Evolutionary conservation across 2,329 filamentous ascomycete genomes (phyloP).

Genomic region (Madurella mycetomatis): DNA sequence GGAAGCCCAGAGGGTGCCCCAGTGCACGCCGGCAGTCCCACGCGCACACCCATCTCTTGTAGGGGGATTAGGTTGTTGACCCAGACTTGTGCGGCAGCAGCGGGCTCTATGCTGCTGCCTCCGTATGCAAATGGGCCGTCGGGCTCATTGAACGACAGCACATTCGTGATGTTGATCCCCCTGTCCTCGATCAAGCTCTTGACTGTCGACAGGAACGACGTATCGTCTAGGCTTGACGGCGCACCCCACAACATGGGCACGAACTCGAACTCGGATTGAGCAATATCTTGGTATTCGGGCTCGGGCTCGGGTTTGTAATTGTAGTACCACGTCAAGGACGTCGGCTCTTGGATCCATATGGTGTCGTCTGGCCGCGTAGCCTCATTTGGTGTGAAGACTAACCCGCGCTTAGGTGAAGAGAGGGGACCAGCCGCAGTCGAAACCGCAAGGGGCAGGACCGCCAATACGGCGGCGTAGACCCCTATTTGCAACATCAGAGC

Average conservation of each 20-base stretch:
- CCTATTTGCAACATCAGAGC: constrained; percentile 9
- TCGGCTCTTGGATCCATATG: constrained; percentile 55
- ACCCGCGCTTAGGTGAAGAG: constrained; percentile 62
- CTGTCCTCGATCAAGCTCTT: constrained; percentile 47
- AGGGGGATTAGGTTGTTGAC: constrained; percentile 68
- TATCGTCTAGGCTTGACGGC: constrained; percentile 43
- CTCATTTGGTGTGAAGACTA: constrained; percentile 60
- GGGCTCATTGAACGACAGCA: constrained; percentile 78
- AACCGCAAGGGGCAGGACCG: constrained; percentile 12
- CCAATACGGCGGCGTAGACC: constrained; percentile 7
- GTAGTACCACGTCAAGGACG: constrained; percentile 77
- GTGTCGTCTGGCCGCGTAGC: constrained; percentile 57
- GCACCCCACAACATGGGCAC: constrained; percentile 78
- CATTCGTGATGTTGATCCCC: constrained; percentile 58
- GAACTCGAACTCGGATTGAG: constrained; percentile 61
- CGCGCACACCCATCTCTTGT: constrained; percentile 56
- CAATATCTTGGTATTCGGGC: constrained; percentile 41
- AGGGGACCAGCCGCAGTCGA: constrained; percentile 28
- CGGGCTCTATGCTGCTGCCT: constrained; percentile 58
- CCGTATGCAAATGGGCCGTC: constrained; percentile 54
- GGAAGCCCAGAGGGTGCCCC: constrained; percentile 54
- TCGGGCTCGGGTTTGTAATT: constrained; percentile 64
- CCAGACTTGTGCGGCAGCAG: constrained; percentile 63
- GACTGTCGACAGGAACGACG: constrained; percentile 58
- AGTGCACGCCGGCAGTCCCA: constrained; percentile 68